Percentiles rank a stretch among this genome's conserved stretches.
These are phyloP conservation scores for Coprinellus micaceus DNA, from an alignment of 768 basidiomycete genomes.

Conservation along the genomic window DNA sequence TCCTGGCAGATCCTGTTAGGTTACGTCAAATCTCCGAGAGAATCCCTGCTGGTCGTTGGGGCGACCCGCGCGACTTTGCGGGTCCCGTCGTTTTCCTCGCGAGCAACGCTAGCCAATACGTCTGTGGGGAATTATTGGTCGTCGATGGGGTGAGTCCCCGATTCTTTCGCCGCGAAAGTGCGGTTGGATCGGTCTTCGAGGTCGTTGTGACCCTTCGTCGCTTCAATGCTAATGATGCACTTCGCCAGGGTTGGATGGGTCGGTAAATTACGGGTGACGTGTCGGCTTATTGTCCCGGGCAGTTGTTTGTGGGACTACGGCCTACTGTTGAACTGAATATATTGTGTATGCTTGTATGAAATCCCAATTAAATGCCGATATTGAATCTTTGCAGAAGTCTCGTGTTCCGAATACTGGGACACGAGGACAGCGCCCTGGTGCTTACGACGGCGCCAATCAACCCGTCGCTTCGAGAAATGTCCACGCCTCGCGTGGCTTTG, in stretches of 20 bases:
- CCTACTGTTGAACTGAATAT: too few species aligned
- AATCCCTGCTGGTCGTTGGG: constrained; percentile 73
- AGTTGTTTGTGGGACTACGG: too few species aligned
- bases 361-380: too few species aligned
- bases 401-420: neutral
- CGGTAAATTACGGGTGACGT: constrained; percentile 28
- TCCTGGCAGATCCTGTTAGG: constrained; percentile 57
- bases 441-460: too few species aligned
- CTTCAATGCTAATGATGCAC: neutral
- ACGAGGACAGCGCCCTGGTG: too few species aligned
- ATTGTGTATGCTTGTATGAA: too few species aligned
- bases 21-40: constrained; percentile 69
- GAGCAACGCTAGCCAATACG: constrained; percentile 64
- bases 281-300: too few species aligned
- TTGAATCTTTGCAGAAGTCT: neutral
- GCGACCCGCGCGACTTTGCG: constrained; percentile 68
- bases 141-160: constrained; percentile 59
- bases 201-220: neutral
- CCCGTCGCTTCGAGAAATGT: too few species aligned
- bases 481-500: too few species aligned
- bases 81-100: constrained; percentile 70
- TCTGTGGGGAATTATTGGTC: constrained; percentile 66
- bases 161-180: constrained; percentile 12
- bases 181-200: constrained; percentile 2
- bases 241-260: constrained; percentile 58